phyloP scores from a whole-genome alignment of 75 land plant species.

The Selaginella moellendorffii region DNA sequence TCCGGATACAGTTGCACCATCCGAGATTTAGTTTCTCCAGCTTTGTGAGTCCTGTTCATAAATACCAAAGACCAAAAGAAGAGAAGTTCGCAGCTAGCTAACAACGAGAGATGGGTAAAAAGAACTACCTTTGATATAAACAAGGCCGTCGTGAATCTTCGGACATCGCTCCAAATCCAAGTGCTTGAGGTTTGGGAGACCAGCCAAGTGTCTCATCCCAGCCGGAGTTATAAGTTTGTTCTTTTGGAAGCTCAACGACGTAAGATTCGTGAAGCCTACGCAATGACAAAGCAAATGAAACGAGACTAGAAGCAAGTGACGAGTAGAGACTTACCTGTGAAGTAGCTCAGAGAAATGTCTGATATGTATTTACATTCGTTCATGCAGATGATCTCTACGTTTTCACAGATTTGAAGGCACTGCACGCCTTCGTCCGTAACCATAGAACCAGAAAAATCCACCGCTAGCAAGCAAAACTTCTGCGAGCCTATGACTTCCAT shows the following conservation, averaged over 20 bases:
- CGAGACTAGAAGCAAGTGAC: not conserved
- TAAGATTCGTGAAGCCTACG: conserved; percentile 71
- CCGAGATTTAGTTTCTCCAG: conserved; percentile 68
- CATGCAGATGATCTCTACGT: conserved; percentile 44
- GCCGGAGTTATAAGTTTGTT: conserved; percentile 48
- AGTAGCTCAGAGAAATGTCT: conserved; percentile 39
- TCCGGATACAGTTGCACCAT: conserved; percentile 69
- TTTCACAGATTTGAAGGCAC: conserved; percentile 39
- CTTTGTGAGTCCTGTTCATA: conserved; percentile 43
- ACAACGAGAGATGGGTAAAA: not conserved
- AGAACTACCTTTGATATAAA: conserved; percentile 49
- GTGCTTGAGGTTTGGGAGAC: conserved; percentile 43
- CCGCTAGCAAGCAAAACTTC: conserved; percentile 59
- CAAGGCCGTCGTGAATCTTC: conserved; percentile 73
- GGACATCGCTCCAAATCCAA: conserved; percentile 81
- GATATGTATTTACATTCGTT: conserved; percentile 71
- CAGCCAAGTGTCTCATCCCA: conserved; percentile 53
- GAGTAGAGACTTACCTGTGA: conserved; percentile 47
- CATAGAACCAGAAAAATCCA: conserved; percentile 66
- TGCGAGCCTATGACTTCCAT: conserved; percentile 75
- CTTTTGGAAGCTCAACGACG: conserved; percentile 62
- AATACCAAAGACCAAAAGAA: not conserved
- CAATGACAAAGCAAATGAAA: not conserved
- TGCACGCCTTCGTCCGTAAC: conserved; percentile 60
- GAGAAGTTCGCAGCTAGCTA: no score